Conservation (phyloP, 2,329 filamentous ascomycete species). For the Talaromyces rugulosus region DNA sequence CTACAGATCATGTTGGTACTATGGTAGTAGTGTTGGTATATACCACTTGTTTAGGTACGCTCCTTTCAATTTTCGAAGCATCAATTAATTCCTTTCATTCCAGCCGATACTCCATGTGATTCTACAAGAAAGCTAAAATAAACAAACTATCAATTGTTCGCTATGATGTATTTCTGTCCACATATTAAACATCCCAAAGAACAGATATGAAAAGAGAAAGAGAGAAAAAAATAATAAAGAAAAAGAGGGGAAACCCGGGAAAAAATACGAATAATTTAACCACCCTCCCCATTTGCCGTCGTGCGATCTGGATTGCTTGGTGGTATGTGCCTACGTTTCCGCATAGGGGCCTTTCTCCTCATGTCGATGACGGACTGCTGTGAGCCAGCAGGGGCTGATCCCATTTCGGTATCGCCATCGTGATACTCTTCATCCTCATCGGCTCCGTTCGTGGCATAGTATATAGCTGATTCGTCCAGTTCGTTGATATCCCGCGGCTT, state of each 20-base stretch:
- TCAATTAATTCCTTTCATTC: too few relatives aligned
- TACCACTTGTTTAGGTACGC: background rate
- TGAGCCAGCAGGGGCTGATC: constrained; percentile 21
- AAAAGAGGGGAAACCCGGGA: constrained; percentile 5
- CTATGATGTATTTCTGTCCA: background rate
- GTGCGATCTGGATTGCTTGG: constrained; percentile 26
- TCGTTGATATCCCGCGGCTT: constrained; percentile 76
- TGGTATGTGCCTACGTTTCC: constrained; percentile 29
- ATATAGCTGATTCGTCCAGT: constrained; percentile 64
- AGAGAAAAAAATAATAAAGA: background rate
- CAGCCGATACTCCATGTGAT: background rate
- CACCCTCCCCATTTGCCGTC: constrained; percentile 29
- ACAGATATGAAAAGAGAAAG: background rate
- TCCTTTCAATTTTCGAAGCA: too few relatives aligned
- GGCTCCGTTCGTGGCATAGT: constrained; percentile 30
- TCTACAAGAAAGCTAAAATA: background rate
- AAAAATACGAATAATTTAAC: constrained; percentile 14
- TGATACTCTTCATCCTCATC: constrained; percentile 30
- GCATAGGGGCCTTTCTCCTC: constrained; percentile 41
- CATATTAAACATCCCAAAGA: background rate
- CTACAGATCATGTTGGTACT: background rate
- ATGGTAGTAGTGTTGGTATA: background rate
- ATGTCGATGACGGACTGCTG: constrained; percentile 37
- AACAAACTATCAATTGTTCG: background rate
- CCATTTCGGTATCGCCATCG: constrained; percentile 39